Conservation (phyloP, 2,329 filamentous ascomycete genomes). For the Neurospora sp. region DNA sequence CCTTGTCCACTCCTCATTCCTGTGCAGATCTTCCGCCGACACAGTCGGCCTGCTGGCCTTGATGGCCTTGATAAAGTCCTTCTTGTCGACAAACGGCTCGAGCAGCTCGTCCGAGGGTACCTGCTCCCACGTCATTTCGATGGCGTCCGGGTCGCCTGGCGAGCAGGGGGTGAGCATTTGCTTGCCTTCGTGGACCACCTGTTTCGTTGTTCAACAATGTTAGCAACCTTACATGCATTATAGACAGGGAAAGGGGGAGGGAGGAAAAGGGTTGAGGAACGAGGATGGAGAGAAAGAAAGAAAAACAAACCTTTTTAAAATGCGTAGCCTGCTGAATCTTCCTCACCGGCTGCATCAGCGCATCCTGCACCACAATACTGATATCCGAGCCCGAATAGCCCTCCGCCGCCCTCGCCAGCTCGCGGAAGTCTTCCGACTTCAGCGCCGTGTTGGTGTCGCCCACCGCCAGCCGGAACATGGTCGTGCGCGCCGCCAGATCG, state of each 20-base stretch:
- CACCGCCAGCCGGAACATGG: constrained; percentile 93
- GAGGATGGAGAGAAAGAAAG: neutral
- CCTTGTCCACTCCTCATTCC: constrained; percentile 85
- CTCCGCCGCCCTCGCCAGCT: constrained; percentile 72
- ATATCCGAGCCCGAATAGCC: constrained; percentile 97
- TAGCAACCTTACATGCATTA: constrained; percentile 4
- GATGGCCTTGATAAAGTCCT: constrained; percentile 90
- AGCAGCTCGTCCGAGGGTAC: constrained; percentile 75
- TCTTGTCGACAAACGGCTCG: constrained; percentile 76
- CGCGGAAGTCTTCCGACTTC: constrained; percentile 64
- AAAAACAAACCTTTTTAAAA: constrained; percentile 70
- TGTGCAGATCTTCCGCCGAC: constrained; percentile 70
- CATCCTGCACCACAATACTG: constrained; percentile 87
- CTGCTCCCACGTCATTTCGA: constrained; percentile 90
- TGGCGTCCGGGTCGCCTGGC: constrained; percentile 73
- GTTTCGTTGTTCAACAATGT: neutral
- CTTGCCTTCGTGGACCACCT: constrained; percentile 61
- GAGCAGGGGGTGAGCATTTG: constrained; percentile 81
- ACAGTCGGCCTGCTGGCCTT: constrained; percentile 84
- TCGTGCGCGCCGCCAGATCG: constrained; percentile 75
- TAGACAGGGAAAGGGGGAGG: neutral
- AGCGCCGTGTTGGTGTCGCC: constrained; percentile 85
- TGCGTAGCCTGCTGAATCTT: constrained; percentile 97
- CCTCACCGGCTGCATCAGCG: constrained; percentile 91
- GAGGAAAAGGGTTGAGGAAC: neutral